These are phyloP conservation scores for Aspergillus transmontanensis DNA, from an alignment of 2,329 filamentous ascomycete species.

Conservation along the genomic window DNA sequence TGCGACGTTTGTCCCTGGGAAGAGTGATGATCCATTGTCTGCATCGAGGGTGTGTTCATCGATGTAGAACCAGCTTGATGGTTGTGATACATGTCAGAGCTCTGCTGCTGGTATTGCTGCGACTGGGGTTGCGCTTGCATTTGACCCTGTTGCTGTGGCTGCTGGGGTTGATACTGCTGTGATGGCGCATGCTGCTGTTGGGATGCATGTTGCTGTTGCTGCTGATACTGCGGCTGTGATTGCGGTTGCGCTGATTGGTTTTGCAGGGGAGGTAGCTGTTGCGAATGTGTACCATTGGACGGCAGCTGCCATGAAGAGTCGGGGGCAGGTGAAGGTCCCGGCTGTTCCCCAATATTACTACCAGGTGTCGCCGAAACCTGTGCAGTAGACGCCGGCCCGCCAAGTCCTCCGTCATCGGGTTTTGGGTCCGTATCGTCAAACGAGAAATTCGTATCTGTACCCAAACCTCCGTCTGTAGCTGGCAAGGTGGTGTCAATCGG, in stretches of 20 bases:
- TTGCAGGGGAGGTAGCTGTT: conserved; percentile 29
- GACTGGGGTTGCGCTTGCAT: conserved; percentile 33
- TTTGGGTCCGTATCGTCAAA: conserved; percentile 23
- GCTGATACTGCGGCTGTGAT: conserved; percentile 14
- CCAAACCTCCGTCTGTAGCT: conserved; percentile 19
- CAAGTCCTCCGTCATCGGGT: conserved; percentile 12
- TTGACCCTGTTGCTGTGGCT: conserved; percentile 41
- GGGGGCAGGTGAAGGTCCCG: conserved; percentile 35
- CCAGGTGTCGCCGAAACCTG: conserved; percentile 16
- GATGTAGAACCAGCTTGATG: conserved; percentile 22
- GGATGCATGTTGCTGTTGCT: conserved; percentile 17
- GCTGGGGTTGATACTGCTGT: conserved; percentile 15
- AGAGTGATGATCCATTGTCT: conserved; percentile 23
- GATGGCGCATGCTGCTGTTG: conserved; percentile 7
- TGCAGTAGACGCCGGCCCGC: conserved; percentile 6
- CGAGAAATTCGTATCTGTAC: conserved; percentile 16
- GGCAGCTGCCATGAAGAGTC: conserved; percentile 49
- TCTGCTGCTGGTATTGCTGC: conserved; percentile 33
- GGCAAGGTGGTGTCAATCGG: conserved; percentile 31
- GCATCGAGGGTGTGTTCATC: conserved; percentile 24
- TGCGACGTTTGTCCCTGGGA: conserved; percentile 35
- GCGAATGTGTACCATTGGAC: conserved; percentile 41
- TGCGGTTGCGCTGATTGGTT: conserved; percentile 23
- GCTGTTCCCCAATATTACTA: conserved; percentile 25
- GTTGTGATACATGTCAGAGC: conserved; percentile 37